A percentile compares a stretch with the other conserved stretches of the same genome.
These are phyloP conservation scores for Lumnitzera racemosa DNA, from an alignment of 345 rosid species.

Conservation along the genomic window DNA sequence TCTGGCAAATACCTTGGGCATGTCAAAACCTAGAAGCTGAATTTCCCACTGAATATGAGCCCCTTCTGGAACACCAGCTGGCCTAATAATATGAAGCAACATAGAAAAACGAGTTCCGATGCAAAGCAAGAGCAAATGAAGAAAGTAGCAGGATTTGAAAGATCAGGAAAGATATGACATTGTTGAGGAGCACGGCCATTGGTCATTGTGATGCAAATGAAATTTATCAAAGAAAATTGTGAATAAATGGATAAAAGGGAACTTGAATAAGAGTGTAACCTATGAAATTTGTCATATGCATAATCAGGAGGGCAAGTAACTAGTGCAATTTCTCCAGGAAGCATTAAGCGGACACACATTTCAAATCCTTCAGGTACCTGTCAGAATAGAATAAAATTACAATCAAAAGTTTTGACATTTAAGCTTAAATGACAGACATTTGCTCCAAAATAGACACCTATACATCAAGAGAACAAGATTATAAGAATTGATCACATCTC, in stretches of 20 bases:
- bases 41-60: slow-evolving; percentile 92
- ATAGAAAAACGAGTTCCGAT: background rate
- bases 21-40: slow-evolving; percentile 95
- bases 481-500: too few relatives aligned
- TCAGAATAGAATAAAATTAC: slow-evolving; percentile 1
- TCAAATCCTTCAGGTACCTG: slow-evolving; percentile 99
- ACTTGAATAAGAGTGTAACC: slow-evolving; percentile 34
- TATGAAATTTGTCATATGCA: slow-evolving; percentile 83
- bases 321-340: slow-evolving; percentile 86
- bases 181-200: background rate
- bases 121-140: slow-evolving; percentile 4
- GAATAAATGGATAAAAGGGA: slow-evolving; percentile 1
- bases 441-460: too few relatives aligned
- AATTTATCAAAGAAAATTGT: background rate
- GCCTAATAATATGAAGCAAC: slow-evolving; percentile 36
- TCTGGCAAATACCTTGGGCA: slow-evolving; percentile 58
- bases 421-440: background rate
- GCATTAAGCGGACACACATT: slow-evolving; percentile 93
- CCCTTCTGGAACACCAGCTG: slow-evolving; percentile 78
- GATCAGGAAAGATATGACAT: background rate
- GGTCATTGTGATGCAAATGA: too few relatives aligned
- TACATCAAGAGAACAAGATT: too few relatives aligned
- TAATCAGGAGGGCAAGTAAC: slow-evolving; percentile 97
- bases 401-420: background rate
- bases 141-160: background rate